A percentile compares a stretch with the other conserved stretches of the same genome.
phyloP scores from a whole-genome alignment of 2,329 filamentous ascomycete genomes.

The Stagonosporopsis rhizophila region DNA sequence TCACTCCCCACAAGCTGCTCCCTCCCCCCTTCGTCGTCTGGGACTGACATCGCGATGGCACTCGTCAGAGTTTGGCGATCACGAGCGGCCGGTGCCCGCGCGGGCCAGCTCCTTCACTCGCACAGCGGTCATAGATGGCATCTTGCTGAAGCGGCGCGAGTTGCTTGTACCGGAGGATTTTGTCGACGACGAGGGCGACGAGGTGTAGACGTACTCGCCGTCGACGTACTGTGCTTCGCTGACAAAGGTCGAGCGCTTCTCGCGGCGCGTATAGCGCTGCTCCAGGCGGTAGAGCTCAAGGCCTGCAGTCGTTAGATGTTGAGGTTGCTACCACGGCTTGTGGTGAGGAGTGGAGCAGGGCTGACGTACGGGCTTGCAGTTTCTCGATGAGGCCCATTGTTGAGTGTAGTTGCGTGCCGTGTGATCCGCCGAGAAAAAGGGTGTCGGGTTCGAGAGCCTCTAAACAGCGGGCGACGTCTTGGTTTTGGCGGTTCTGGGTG shows the following conservation, averaged over 20 bases:
- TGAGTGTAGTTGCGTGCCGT: slow-evolving; percentile 17
- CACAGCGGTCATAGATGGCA: slow-evolving; percentile 41
- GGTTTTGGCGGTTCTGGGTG: slow-evolving; percentile 27
- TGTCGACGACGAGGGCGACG: slow-evolving; percentile 44
- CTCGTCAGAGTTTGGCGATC: slow-evolving; percentile 15
- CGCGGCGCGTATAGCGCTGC: slow-evolving; percentile 90
- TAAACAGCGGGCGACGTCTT: slow-evolving; percentile 19
- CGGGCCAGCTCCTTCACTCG: slow-evolving; percentile 43
- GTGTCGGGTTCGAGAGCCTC: slow-evolving; percentile 15
- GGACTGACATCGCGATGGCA: not conserved
- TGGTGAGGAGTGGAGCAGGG: slow-evolving; percentile 4
- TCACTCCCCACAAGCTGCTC: not conserved
- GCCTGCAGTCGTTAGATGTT: slow-evolving; percentile 49
- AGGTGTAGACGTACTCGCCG: slow-evolving; percentile 86
- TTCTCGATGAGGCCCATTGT: slow-evolving; percentile 51
- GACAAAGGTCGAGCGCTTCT: slow-evolving; percentile 87
- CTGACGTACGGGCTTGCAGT: slow-evolving; percentile 49
- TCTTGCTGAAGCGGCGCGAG: slow-evolving; percentile 46
- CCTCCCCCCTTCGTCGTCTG: not conserved
- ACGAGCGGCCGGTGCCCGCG: slow-evolving; percentile 37
- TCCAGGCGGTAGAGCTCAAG: slow-evolving; percentile 94
- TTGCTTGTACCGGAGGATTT: slow-evolving; percentile 31
- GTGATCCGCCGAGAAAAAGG: slow-evolving; percentile 16
- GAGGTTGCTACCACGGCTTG: not conserved
- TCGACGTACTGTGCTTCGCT: slow-evolving; percentile 92